Conservation (phyloP, 116 monocot genomes). For the Zostera marina region DNA sequence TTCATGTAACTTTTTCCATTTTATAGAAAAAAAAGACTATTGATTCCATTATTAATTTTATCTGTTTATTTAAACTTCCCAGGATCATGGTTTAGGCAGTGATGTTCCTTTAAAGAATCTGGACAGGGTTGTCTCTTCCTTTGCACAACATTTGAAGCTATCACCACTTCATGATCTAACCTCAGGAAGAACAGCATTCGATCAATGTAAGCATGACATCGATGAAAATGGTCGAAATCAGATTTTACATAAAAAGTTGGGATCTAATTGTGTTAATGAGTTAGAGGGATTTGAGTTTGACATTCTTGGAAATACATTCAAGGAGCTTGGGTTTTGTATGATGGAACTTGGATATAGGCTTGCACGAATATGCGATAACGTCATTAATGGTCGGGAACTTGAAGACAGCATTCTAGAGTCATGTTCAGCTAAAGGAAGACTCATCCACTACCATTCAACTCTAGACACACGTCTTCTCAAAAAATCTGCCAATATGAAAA, state of each 20-base stretch:
- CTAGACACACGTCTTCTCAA: constrained; percentile 46
- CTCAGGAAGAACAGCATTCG: neutral
- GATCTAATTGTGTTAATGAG: neutral
- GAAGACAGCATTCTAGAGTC: constrained; percentile 57
- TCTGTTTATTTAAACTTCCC: constrained; percentile 6
- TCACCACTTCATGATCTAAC: neutral
- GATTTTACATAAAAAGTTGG: neutral
- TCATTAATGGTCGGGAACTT: constrained; percentile 36
- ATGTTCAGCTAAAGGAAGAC: constrained; percentile 65
- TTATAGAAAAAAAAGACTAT: neutral
- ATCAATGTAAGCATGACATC: neutral
- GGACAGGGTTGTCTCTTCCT: constrained; percentile 73
- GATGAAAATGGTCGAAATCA: neutral
- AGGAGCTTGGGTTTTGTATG: constrained; percentile 68
- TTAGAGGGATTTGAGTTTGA: constrained; percentile 19
- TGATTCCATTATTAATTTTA: neutral
- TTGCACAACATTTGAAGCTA: constrained; percentile 52
- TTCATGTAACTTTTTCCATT: neutral
- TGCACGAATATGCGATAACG: constrained; percentile 66
- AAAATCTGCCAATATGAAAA: constrained; percentile 21
- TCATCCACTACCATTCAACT: constrained; percentile 85
- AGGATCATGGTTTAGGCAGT: constrained; percentile 87
- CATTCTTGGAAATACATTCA: constrained; percentile 40
- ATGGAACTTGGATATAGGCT: constrained; percentile 63
- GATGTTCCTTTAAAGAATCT: constrained; percentile 79